phyloP scores from a whole-genome alignment of 2,329 filamentous ascomycete genomes.

The Xylariales sp. region DNA sequence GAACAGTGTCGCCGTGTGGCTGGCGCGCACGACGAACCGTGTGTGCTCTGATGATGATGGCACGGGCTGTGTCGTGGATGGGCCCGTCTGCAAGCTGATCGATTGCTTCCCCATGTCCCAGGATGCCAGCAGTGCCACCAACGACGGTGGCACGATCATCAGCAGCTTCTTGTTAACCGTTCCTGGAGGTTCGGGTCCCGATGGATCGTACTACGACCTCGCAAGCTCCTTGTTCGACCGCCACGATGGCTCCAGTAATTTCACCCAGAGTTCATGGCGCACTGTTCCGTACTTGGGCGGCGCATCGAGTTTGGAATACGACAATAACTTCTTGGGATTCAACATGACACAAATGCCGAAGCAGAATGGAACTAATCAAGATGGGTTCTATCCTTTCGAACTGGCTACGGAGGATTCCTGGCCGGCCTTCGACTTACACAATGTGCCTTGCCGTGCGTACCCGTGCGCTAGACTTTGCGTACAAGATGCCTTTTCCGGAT shows the following conservation, averaged over 20 bases:
- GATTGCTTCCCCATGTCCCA: slow-evolving; percentile 8
- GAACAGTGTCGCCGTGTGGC: slow-evolving; percentile 4
- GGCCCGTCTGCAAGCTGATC: slow-evolving; percentile 9
- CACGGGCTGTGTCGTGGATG: slow-evolving; percentile 4
- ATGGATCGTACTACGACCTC: slow-evolving; percentile 7
- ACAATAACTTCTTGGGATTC: slow-evolving; percentile 7
- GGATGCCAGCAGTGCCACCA: slow-evolving; percentile 2
- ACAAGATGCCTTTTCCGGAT: slow-evolving; percentile 1
- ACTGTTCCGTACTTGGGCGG: not conserved
- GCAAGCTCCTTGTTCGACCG: slow-evolving; percentile 6
- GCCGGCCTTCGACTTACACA: slow-evolving; percentile 4
- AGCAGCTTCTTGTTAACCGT: slow-evolving; percentile 2
- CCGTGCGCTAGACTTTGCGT: slow-evolving; percentile 6
- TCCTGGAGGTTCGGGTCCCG: slow-evolving; percentile 5
- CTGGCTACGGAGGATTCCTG: slow-evolving; percentile 1
- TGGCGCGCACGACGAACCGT: not conserved
- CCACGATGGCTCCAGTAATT: slow-evolving; percentile 1
- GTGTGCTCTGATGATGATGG: slow-evolving; percentile 3
- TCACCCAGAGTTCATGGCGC: slow-evolving; percentile 5
- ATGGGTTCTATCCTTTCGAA: slow-evolving; percentile 8
- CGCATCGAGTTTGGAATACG: slow-evolving; percentile 6
- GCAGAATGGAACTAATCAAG: not conserved
- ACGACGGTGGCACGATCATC: slow-evolving; percentile 2
- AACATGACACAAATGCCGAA: slow-evolving; percentile 6
- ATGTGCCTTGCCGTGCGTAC: slow-evolving; percentile 7